Evolutionary conservation across 768 basidiomycete genomes (phyloP).

Genomic region (Dictyophora rubrovolvata): DNA sequence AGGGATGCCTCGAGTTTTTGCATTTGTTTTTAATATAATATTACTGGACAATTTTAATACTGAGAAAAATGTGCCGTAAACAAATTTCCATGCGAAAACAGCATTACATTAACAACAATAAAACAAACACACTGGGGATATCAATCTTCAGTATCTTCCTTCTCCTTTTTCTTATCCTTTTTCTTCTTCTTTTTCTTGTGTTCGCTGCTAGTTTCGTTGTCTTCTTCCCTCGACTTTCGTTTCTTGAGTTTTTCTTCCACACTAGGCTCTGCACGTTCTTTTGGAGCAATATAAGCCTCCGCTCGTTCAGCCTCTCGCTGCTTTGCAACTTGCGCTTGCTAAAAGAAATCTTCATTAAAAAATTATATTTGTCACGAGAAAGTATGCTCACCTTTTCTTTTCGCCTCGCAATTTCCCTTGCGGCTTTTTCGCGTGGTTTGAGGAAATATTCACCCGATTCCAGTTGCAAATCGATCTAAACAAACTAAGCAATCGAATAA

Average conservation of each 20-base stretch:
- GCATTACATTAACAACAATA: too few relatives aligned
- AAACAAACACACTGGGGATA: background rate
- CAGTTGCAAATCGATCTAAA: conserved; percentile 80
- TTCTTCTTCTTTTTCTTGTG: conserved; percentile 20
- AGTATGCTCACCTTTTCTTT: conserved; percentile 58
- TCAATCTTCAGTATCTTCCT: conserved; percentile 15
- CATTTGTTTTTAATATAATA: too few relatives aligned
- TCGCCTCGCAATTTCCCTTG: conserved; percentile 55
- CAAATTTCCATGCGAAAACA: too few relatives aligned
- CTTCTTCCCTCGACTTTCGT: conserved; percentile 38
- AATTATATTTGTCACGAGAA: background rate
- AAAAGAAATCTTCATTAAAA: background rate
- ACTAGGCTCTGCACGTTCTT: conserved; percentile 61
- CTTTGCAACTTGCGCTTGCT: conserved; percentile 74
- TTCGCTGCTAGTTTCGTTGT: conserved; percentile 10
- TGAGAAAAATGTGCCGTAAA: too few relatives aligned
- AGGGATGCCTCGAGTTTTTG: too few relatives aligned
- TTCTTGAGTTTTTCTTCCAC: conserved; percentile 65
- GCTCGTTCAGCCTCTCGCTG: conserved; percentile 72
- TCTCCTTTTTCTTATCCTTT: conserved; percentile 31
- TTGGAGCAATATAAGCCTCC: conserved; percentile 80
- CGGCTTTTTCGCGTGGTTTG: conserved; percentile 79
- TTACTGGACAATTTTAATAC: too few relatives aligned
- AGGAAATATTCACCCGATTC: conserved; percentile 99
- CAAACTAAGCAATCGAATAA: background rate